Base-by-base conservation (phyloP, 495 filamentous ascomycete genomes). In the Podospora pseudopauciseta region DNA sequence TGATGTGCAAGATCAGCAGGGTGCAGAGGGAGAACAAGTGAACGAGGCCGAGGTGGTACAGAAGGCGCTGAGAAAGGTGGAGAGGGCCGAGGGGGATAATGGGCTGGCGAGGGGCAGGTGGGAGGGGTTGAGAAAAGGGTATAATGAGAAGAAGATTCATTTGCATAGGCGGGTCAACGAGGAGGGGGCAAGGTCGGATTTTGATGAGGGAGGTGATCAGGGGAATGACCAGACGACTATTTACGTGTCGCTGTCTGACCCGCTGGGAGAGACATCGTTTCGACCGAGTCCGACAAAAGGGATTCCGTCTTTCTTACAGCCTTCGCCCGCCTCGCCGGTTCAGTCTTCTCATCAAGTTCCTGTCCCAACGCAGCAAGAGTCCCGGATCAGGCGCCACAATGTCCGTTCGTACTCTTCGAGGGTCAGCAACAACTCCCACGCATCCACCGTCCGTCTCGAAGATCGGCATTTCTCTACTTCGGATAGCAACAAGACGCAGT, bases 251-350 rank as follows among this genome's bases (percentile, higher is more conserved):
- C 76, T 83, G 30, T 32, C 72, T 19, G 77, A 84, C 65, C 82
- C 82, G 2, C 26, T 83, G 7, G 75, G 75, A 11, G 65, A 72
- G 34, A 62, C 26, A 32, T 20, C 77, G 7, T 85, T 85, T 64
- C 76, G 67, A 64, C 80, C 81, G 1, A 77, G 79, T 18, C 75
- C 76, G 58, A 80, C 80, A 15, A 85, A 84, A 65, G 77, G 80
- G 7, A 76, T 84, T n/a, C 81, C 82, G 6, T 68, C 67, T 26
- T 84, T 62, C 26, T 15, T 62, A 4, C 39, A 49, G 39, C 39
- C 39, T 49, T 49, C 15, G 5, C 9, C 9, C 13, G 56, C 56
- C 18, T 20, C 23, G 18, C 13, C 16, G 23, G 16, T 26, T 28
- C 59, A 18, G 27, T 28, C 9, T 61, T 28, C 59, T 26, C 23